Conservation (phyloP, 352 stramenopile genomes). For the Ophiocytium majus region DNA sequence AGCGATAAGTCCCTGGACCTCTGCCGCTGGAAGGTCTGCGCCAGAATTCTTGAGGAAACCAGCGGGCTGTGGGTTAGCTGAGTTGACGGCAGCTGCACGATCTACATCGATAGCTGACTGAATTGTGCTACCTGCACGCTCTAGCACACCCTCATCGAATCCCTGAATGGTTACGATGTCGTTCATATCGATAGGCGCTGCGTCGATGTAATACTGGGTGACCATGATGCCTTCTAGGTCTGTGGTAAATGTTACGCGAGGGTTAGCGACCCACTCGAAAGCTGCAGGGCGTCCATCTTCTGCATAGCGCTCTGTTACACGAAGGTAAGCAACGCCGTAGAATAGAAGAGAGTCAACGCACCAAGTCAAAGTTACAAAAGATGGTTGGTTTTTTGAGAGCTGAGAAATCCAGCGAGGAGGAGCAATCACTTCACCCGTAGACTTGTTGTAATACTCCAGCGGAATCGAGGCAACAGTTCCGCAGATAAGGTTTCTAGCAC, state of each 20-base stretch:
- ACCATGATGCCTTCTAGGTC: neutral
- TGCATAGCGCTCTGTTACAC: slow-evolving; percentile 8
- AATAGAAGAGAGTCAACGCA: slow-evolving; percentile 6
- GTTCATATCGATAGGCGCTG: neutral
- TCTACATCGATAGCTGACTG: slow-evolving; percentile 15
- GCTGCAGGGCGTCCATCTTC: neutral
- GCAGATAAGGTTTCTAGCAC: neutral
- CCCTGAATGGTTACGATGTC: slow-evolving; percentile 12
- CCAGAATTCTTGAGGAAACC: slow-evolving; percentile 4
- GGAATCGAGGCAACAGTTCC: slow-evolving; percentile 2
- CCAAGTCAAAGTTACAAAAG: neutral
- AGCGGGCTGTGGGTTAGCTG: neutral
- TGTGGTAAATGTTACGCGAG: slow-evolving; percentile 8
- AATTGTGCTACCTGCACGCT: neutral
- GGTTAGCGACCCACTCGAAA: slow-evolving; percentile 13
- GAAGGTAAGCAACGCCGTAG: slow-evolving; percentile 13
- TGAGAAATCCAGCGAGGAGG: slow-evolving; percentile 12
- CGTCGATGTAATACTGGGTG: neutral
- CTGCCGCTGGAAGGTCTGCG: neutral
- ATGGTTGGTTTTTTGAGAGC: neutral
- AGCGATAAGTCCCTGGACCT: neutral
- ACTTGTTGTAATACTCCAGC: slow-evolving; percentile 16
- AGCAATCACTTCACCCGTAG: neutral
- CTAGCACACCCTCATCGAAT: neutral
- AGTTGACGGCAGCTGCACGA: slow-evolving; percentile 1